Conservation (phyloP, 352 stramenopile species). For the Peronospora belbahrii region DNA sequence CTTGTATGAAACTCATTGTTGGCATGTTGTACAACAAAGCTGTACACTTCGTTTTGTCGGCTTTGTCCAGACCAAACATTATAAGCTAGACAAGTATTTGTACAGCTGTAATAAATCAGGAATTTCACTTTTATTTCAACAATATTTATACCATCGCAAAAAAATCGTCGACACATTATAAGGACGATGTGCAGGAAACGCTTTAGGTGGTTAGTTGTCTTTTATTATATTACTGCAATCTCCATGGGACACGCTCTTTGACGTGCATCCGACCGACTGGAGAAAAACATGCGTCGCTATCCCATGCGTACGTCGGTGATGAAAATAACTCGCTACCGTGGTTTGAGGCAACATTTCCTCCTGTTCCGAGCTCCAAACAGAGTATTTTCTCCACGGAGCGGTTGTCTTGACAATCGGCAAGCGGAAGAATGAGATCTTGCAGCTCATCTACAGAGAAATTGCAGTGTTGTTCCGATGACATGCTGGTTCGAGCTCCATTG, state of each 20-base stretch:
- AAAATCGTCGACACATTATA: too few relatives aligned
- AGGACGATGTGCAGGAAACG: not conserved
- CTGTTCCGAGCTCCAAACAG: constrained; percentile 22
- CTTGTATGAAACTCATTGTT: too few relatives aligned
- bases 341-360: constrained; percentile 8
- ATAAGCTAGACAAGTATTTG: too few relatives aligned
- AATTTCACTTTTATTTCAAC: too few relatives aligned
- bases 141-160: too few relatives aligned
- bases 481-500: constrained; percentile 16
- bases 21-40: too few relatives aligned
- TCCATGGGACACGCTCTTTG: constrained; percentile 18
- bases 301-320: constrained; percentile 18
- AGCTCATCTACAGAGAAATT: constrained; percentile 29
- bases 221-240: constrained; percentile 19
- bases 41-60: too few relatives aligned
- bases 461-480: constrained; percentile 20
- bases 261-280: constrained; percentile 12
- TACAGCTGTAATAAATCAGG: too few relatives aligned
- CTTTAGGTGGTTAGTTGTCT: not conserved
- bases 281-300: constrained; percentile 26
- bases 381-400: constrained; percentile 23
- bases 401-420: constrained; percentile 15
- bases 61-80: too few relatives aligned
- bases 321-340: constrained; percentile 14
- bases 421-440: constrained; percentile 24